Base-by-base conservation (phyloP, 176 grass and related monocot genomes). In the Poa annua region DNA sequence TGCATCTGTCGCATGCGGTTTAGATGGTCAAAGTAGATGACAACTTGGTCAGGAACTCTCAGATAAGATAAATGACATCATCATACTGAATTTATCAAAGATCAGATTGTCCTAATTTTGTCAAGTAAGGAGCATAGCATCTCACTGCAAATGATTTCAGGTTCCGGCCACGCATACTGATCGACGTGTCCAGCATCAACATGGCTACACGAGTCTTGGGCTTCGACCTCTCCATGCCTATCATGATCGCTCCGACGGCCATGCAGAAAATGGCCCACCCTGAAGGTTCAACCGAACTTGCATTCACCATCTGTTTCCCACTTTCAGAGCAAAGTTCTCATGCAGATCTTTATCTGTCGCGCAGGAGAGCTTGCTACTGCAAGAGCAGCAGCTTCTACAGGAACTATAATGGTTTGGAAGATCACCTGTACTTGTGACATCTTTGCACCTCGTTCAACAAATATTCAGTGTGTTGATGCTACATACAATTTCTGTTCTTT, bases 251-350 rank as follows among this genome's bases (percentile, higher is more conserved):
- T 49, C 96, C 96, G 48, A 66, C 96, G 21, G 93, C 93, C 34
- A 94, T 99, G 96, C 96, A 96, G 80, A 99, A 99, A 83, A 96
- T 99, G 96, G 96, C 96, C 32, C 96, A 99, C 57, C 96, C 91
- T 76, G 93, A 96, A 85, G 93, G 91, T 99, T 75, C 16, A 55
- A 1, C 60, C 8, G 13, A 57, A n/a, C 32, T 14, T 45, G 47
- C 9, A 66, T 6, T 63, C 35, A 50, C 7, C n/a, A 0, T 9
- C 14, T 7, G 34, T 35, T 51, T 75, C 29, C 0, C 9, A 32
- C 38, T 77, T 68, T 39, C 29, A 70, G 6, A 47, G 4, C 36
- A 53, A 59, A 35, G 6, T 67, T 83, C 74, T 87, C 2, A 87
- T 69, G 16, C 1, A 69, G 3, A 90, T 52, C 8, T n/a, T 78